Conservation (phyloP, 2,329 filamentous ascomycete genomes). For the Madurella fahalii region DNA sequence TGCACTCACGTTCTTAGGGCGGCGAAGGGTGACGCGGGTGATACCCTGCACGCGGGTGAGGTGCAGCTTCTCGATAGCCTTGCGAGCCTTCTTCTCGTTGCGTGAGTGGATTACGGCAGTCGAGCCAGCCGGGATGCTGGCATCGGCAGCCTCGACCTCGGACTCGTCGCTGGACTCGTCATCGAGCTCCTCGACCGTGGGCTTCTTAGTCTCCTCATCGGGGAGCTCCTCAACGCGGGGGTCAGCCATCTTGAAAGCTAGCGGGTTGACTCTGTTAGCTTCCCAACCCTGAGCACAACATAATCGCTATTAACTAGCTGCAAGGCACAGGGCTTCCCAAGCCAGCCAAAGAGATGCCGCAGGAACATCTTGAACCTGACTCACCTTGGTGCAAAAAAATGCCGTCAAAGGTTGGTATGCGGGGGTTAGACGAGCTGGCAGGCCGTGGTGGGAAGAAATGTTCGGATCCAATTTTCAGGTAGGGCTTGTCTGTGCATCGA, state of each 20-base stretch:
- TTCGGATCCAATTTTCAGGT: slow-evolving; percentile 27
- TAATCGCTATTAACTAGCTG: slow-evolving; percentile 7
- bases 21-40: slow-evolving; percentile 93
- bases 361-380: slow-evolving; percentile 9
- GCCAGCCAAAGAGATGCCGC: background rate
- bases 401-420: slow-evolving; percentile 24
- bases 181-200: slow-evolving; percentile 69
- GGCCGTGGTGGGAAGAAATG: slow-evolving; percentile 28
- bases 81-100: slow-evolving; percentile 99
- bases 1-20: slow-evolving; percentile 93
- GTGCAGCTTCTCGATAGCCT: slow-evolving; percentile 98
- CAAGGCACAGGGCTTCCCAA: background rate
- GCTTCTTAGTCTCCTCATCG: slow-evolving; percentile 84
- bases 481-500: slow-evolving; percentile 23
- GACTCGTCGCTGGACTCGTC: slow-evolving; percentile 69
- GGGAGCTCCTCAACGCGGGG: slow-evolving; percentile 96
- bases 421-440: slow-evolving; percentile 22
- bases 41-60: slow-evolving; percentile 95
- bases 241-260: slow-evolving; percentile 76
- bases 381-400: slow-evolving; percentile 26
- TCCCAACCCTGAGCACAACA: slow-evolving; percentile 15
- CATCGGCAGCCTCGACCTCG: slow-evolving; percentile 68
- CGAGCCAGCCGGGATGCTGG: slow-evolving; percentile 70
- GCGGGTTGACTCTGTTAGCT: slow-evolving; percentile 26
- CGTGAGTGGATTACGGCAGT: slow-evolving; percentile 91